These are phyloP conservation scores for Trebouxia sp. DNA, from an alignment of 139 green algal genomes.

Conservation along the genomic window DNA sequence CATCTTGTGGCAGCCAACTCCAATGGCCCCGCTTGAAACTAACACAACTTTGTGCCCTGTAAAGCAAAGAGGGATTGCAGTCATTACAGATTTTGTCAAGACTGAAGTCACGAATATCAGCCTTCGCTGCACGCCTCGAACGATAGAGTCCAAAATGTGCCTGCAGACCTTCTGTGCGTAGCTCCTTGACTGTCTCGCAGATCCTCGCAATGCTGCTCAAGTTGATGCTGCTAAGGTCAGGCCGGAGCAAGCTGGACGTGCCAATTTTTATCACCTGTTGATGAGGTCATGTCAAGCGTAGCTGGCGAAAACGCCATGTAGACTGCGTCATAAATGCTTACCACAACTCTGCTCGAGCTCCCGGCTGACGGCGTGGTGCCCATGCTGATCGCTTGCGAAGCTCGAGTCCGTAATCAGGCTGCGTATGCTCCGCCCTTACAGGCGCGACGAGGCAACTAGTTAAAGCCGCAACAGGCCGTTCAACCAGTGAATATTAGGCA, in stretches of 20 bases:
- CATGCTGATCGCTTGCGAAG: not conserved
- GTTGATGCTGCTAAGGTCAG: slow-evolving; percentile 73
- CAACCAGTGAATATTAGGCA: not conserved
- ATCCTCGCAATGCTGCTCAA: slow-evolving; percentile 76
- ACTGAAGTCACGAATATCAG: not conserved
- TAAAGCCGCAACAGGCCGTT: no score
- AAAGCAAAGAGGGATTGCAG: not conserved
- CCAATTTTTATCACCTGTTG: slow-evolving; percentile 90
- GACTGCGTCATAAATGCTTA: not conserved
- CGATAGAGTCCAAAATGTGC: not conserved
- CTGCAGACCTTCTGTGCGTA: slow-evolving; percentile 28
- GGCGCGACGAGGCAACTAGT: no score
- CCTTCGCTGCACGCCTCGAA: not conserved
- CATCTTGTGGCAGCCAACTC: slow-evolving; percentile 84
- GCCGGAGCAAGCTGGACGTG: slow-evolving; percentile 79
- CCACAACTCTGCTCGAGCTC: not conserved
- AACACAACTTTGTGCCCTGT: slow-evolving; percentile 84
- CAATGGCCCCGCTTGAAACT: slow-evolving; percentile 87
- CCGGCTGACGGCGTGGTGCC: not conserved
- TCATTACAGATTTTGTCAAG: no score
- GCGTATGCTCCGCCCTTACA: no score
- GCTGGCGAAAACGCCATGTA: not conserved
- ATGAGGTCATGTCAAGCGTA: not conserved
- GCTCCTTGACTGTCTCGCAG: slow-evolving; percentile 64
- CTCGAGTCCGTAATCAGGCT: no score